Percentiles rank a stretch among this genome's conserved stretches.
These are phyloP conservation scores for Microascus cirrosus DNA, from an alignment of 2,329 filamentous ascomycete genomes.

Conservation along the genomic window DNA sequence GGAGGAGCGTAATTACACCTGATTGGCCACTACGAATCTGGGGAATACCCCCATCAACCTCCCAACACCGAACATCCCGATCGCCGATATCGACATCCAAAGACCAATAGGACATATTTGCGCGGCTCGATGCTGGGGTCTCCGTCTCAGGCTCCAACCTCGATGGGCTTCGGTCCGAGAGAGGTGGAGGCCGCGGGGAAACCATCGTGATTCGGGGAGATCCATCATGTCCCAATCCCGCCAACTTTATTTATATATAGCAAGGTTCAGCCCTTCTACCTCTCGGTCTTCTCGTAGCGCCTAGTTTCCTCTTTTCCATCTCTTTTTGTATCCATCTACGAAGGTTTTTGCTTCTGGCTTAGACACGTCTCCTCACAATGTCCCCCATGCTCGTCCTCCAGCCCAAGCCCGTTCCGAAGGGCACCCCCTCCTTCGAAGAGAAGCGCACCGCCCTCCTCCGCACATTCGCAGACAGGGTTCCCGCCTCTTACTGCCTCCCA, in stretches of 20 bases:
- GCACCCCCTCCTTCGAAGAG: slow-evolving; percentile 14
- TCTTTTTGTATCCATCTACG: not conserved
- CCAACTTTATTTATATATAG: not conserved
- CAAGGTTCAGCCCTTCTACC: not conserved
- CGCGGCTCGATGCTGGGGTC: not conserved
- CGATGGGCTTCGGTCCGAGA: not conserved
- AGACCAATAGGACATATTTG: not conserved
- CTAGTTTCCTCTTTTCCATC: not conserved
- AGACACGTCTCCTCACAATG: not conserved
- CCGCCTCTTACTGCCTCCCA: slow-evolving; percentile 16
- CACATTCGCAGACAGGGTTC: slow-evolving; percentile 19
- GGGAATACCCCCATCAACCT: no score
- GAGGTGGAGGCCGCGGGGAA: not conserved
- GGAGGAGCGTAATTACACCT: not conserved
- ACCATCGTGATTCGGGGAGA: not conserved
- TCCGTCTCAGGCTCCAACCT: not conserved
- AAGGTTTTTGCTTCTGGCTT: no score
- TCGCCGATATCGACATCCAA: not conserved
- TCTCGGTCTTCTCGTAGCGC: not conserved
- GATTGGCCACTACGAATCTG: no score
- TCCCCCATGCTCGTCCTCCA: slow-evolving; percentile 9
- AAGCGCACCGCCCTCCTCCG: slow-evolving; percentile 13
- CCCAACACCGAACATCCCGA: no score
- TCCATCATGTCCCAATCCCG: not conserved
- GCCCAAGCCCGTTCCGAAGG: slow-evolving; percentile 7